Evolutionary conservation across 257 asterid species (phyloP), one percentile per base, ranked within the genome.

Genomic region (Scutellaria barbata): DNA sequence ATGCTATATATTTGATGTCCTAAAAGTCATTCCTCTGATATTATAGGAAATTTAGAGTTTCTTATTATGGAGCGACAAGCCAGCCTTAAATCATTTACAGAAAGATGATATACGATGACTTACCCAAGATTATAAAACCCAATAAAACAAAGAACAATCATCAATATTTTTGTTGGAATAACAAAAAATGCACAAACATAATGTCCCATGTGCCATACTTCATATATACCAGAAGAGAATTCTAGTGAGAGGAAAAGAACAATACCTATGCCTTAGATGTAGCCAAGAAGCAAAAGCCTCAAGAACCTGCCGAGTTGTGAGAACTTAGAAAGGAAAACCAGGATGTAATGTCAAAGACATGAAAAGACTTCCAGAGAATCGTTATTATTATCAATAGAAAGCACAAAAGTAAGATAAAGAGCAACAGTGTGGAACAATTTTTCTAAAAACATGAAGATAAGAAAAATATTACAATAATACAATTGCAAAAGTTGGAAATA

Each of bases 261-360:
- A 74, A 58, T 86, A 95, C 99, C 98, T 88, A 74, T 89, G 99
- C 79, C 95, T 87, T 74, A 92, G 86, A 65, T 98, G 95, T 69
- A 95, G 84, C 99, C 99, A 95, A 79, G 99, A 95, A 83, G 98
- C 90, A 88, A 95, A 95, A 52, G 94, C 99, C 83, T 95, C 99
- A 18, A 95, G 96, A 69, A 88, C 97, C 99, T 95, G 96, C 75
- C 66, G 65, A 54, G 74, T 76, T 66, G 71, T 68, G 37, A 54
- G 73, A 75, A 66, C 56, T 66, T 73, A 81, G 80, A 71, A 69
- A 71, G 53, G 61, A 37, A 41, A 22, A 54, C 48, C 22, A 70
- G 62, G 55, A 69, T 60, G 47, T 25, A 25, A 66, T 56, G 45
- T 60, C 75, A 71, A 74, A 71, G 72, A 35, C 57, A 25, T 11